phyloP scores from a whole-genome alignment of 2,329 filamentous ascomycete species.

The Keithomyces neogunnii region DNA sequence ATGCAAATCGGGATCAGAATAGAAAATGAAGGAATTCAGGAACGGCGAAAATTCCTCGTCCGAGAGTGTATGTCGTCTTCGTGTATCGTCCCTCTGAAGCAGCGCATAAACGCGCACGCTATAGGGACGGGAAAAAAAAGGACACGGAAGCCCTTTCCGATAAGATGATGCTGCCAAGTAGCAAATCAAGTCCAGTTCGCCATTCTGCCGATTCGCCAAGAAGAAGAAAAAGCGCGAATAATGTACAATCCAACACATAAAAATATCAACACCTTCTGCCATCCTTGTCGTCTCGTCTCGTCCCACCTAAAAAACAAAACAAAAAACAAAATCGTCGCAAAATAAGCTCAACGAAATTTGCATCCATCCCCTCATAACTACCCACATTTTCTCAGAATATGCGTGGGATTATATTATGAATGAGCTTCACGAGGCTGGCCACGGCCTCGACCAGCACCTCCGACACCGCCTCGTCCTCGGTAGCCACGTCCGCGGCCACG shows the following conservation, averaged over 20 bases:
- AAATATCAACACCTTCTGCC: constrained; percentile 15
- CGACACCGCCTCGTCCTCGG: constrained; percentile 28
- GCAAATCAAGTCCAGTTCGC: constrained; percentile 24
- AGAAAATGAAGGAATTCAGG: constrained; percentile 1
- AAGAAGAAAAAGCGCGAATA: constrained; percentile 23
- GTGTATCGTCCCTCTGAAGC: neutral
- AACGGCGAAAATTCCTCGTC: constrained; percentile 1
- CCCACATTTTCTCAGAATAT: constrained; percentile 14
- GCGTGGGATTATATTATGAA: constrained; percentile 21
- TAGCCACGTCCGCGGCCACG: constrained; percentile 29
- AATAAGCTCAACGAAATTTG: constrained; percentile 8
- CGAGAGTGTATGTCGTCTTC: neutral
- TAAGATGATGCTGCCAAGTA: constrained; percentile 6
- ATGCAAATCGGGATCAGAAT: constrained; percentile 8
- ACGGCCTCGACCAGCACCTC: constrained; percentile 24
- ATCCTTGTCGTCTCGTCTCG: neutral
- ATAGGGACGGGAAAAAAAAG: neutral
- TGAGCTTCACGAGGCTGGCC: constrained; percentile 26
- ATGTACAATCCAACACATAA: constrained; percentile 33
- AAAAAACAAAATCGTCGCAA: constrained; percentile 8
- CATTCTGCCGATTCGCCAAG: constrained; percentile 27
- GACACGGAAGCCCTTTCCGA: neutral
- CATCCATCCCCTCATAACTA: constrained; percentile 13
- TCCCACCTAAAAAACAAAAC: constrained; percentile 10
- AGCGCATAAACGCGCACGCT: neutral